phyloP scores from a whole-genome alignment of 192 early-diverging fungal species.

The Podila minutissima region DNA sequence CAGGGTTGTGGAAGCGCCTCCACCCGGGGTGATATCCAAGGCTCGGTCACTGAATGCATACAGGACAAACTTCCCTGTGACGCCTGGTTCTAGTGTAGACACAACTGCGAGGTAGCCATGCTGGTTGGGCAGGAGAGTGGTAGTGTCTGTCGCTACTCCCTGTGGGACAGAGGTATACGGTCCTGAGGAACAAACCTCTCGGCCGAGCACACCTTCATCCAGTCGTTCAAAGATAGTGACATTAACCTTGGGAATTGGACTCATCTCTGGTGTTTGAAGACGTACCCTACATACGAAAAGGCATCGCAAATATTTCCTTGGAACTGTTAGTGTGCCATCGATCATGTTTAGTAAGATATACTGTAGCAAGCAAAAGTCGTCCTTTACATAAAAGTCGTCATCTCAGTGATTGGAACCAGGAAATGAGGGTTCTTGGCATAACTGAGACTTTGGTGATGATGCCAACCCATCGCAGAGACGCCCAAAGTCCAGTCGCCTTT shows the following conservation, averaged over 20 bases:
- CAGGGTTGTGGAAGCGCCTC: conserved; percentile 19
- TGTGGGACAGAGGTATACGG: conserved; percentile 57
- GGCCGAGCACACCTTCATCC: conserved; percentile 56
- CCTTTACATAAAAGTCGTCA: conserved; percentile 67
- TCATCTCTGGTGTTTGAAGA: conserved; percentile 73
- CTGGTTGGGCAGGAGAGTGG: conserved; percentile 58
- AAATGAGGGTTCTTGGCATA: conserved; percentile 76
- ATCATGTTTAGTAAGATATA: neutral
- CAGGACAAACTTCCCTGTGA: conserved; percentile 56
- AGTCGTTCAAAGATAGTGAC: conserved; percentile 72
- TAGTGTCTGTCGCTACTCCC: conserved; percentile 61
- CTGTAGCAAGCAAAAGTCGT: neutral
- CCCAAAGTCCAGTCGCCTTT: conserved; percentile 67
- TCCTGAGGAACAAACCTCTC: conserved; percentile 67
- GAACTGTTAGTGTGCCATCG: neutral
- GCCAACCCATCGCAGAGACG: conserved; percentile 68
- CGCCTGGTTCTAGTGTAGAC: conserved; percentile 56
- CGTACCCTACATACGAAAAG: conserved; percentile 58
- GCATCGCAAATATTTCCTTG: neutral
- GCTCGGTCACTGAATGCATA: conserved; percentile 63
- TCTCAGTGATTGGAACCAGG: conserved; percentile 62
- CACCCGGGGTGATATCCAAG: conserved; percentile 46
- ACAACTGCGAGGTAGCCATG: conserved; percentile 62
- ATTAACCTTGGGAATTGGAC: conserved; percentile 72
- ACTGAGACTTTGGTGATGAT: conserved; percentile 56